Base-by-base conservation (phyloP, 2,329 filamentous ascomycete species). In the Clonostachys chloroleuca region DNA sequence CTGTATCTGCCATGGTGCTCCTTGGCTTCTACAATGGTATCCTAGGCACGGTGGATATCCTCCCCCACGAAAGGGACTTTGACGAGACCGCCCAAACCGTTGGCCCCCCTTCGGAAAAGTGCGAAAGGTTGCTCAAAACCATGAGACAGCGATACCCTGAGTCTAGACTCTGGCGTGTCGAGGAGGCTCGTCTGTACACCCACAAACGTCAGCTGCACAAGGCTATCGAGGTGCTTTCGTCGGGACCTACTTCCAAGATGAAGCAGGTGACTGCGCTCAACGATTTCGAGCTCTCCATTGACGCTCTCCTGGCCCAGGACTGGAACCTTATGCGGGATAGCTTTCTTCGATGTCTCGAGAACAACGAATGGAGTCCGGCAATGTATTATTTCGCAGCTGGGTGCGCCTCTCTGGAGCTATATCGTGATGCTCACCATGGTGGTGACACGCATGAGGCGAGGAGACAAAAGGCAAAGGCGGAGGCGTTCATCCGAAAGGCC, bases 361-460 rank as follows among this genome's bases (percentile, higher is more conserved):
- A 94, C 47, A 96, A 96, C 66, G 89, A 89, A 56, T 97, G 94
- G 94, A 92, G 86, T 47, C 90, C 91, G 45, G 83, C 86, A 0
- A 65, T 97, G 46, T 97, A 99, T 69, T 90, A 90, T 62, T 97
- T 92, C 67, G 87, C 95, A 53, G 87, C 88, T 2, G 94, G 85
- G 8, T 78, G 80, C 12, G 85, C 87, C 1, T 84, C 95, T 54
- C 68, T 97, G 2, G 89, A 94, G 58, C 73, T 90, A 6, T 97
- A 96, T 66, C 83, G 94, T 10, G 72, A 83, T 46, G 74, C 73
- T 2, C 12, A 20, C 24, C 58, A 64, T 5, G 60, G 57, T 0
- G 57, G 57, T 3, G 56, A 62, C 8, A 59, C 72, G 43, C 66
- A 63, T 1, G 68, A 78, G 40, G 82, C 84, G 0, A 65, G 69